A percentile compares a stretch with the other conserved stretches of the same genome.
Conservation (phyloP, 1,284 basidiomycete genomes). For the Agaricales sp. region DNA sequence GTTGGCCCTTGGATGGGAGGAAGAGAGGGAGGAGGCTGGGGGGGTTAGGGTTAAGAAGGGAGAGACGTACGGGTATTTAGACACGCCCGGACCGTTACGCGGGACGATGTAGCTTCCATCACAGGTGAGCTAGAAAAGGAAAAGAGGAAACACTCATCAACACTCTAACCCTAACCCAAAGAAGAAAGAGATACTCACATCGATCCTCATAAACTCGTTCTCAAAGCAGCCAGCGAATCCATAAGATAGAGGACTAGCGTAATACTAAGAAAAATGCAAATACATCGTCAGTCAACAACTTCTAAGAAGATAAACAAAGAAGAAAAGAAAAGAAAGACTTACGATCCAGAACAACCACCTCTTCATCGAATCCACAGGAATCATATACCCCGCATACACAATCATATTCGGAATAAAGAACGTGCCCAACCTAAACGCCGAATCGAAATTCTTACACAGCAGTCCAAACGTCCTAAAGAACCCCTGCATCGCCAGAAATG, state of each 20-base stretch:
- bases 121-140: constrained; percentile 40
- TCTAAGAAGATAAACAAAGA: neutral
- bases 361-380: constrained; percentile 71
- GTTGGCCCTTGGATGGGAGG: constrained; percentile 3
- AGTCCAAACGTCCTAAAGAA: constrained; percentile 67
- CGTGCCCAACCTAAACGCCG: constrained; percentile 47
- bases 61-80: constrained; percentile 54
- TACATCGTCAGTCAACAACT: neutral
- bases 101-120: constrained; percentile 65
- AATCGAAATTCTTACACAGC: constrained; percentile 53
- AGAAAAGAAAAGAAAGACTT: constrained; percentile 15
- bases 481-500: constrained; percentile 59
- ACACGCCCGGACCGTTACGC: constrained; percentile 50
- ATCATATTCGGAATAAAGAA: constrained; percentile 59
- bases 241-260: constrained; percentile 71
- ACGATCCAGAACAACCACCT: constrained; percentile 86
- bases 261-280: constrained; percentile 33
- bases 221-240: constrained; percentile 61
- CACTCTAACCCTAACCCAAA: too few relatives aligned
- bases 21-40: constrained; percentile 1
- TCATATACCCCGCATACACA: constrained; percentile 63
- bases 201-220: constrained; percentile 74
- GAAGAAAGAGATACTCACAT: constrained; percentile 34
- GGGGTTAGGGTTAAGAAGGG: constrained; percentile 4
- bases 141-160: constrained; percentile 6